Evolutionary conservation across 108 stramenopile species (phyloP), one percentile per base, ranked within the genome.

Genomic region (Nitzschia palea): DNA sequence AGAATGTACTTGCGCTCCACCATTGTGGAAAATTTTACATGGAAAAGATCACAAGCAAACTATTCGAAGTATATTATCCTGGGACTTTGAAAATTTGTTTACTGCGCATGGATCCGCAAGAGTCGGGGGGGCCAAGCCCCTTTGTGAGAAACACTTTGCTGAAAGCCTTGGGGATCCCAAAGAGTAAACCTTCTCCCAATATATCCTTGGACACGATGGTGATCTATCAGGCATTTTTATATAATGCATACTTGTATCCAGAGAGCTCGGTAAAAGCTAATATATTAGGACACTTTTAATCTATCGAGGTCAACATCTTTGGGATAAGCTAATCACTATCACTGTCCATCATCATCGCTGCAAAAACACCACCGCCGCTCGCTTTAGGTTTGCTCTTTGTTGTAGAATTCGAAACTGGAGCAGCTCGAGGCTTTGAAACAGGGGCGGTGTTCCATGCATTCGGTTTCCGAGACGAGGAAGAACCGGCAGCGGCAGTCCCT

Each of bases 341-440:
- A 55, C 91, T 94, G 25, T 89, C 83, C 82, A 87, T 82, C 90
- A 94, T 91, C 89, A 90, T 90, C 18, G 93, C 93, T 20, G 88
- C 67, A 77, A 94, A 91, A 6, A 89, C 86, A 28, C 84, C 84
- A 50, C 87, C 84, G 20, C 69, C 74, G 34, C 56, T 45, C 37
- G 36, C 35, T 44, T 60, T 70, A 0, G 58, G 6, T 33, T 58
- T 78, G 60, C 70, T 48, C 44, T 54, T 22, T 60, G 50, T 31
- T 62, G 26, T 67, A 65, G 25, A 51, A 71, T 27, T 44, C 44
- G 29, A 63, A 23, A 18, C 20, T 30, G 51, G 10, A 10, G 29
- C 44, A 0, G 54, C 57, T 43, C 62, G 70, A 48, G 69, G 55
- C 23, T 71, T 64, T 9, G 79, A 76, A 9, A 80, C 78, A 18